These are phyloP conservation scores for Ophiostoma australiae DNA, from an alignment of 2,329 filamentous ascomycete species.

Conservation along the genomic window DNA sequence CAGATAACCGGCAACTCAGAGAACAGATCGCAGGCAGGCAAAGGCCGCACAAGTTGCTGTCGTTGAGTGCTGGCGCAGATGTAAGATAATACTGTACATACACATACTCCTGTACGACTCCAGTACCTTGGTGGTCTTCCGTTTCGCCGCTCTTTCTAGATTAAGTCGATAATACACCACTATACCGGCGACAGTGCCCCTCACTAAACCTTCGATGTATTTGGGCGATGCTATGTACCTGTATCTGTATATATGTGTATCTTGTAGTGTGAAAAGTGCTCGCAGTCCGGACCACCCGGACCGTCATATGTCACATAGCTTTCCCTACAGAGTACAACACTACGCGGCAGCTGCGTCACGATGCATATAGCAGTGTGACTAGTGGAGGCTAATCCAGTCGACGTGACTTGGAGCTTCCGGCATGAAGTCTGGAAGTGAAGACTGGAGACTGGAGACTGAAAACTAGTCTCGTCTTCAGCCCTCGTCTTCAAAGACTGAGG, in stretches of 20 bases:
- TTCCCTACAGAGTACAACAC: not conserved
- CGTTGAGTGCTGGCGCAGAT: no score
- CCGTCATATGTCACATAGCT: constrained; percentile 1
- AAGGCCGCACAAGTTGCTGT: not conserved
- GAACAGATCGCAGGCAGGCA: not conserved
- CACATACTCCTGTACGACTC: no score
- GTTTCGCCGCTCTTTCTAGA: not conserved
- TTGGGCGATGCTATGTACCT: no score
- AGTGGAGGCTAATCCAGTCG: not conserved
- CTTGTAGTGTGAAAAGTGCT: not conserved
- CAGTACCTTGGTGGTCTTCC: not conserved
- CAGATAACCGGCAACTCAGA: not conserved
- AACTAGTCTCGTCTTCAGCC: no score
- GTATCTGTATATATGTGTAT: no score
- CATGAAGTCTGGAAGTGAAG: no score
- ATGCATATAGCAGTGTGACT: not conserved
- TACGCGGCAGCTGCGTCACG: constrained; percentile 9
- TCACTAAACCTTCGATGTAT: not conserved
- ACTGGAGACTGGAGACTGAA: no score
- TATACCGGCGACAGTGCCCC: not conserved
- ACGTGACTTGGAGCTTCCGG: not conserved
- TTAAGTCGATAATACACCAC: not conserved
- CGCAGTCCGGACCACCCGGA: constrained; percentile 6
- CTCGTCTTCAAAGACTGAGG: no score
- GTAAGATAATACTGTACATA: no score